Evolutionary conservation across 2,329 filamentous ascomycete genomes (phyloP), one percentile per base, ranked within the genome.

Genomic region (Cylindrodendrum hubeiense): DNA sequence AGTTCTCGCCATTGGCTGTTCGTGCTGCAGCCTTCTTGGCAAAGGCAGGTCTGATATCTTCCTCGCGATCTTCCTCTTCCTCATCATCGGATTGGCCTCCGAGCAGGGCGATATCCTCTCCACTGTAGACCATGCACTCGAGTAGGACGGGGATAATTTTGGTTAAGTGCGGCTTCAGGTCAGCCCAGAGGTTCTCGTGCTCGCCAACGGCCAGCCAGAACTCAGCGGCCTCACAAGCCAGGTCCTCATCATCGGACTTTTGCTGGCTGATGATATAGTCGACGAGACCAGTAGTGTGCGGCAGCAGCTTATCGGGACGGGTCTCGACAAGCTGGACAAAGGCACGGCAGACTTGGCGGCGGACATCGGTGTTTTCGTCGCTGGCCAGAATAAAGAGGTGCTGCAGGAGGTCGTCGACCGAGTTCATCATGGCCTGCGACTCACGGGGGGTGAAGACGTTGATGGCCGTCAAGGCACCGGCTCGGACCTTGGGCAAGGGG

Each of bases 121-220:
- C 93, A 74, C 92, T 93, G 79, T 98, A 99, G 2, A 98, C 90
- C 95, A 99, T 99, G 77, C 93, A 97, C 70, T 96, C 90, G 8
- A 99, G 87, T 55, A 99, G 83, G 1, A 98, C 92, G 0, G 96
- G 96, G 30, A 99, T 91, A 68, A 98, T 95, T 78, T 93, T 93
- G 70, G 87, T 81, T 60, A 98, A 88, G 76, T 93, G 93, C 0
- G 94, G 94, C 9, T 87, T 90, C 49, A 99, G 84, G 1, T 89
- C 87, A 70, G 90, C 87, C 83, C 93, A 94, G 57, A 98, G 83
- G 64, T 91, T 88, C 44, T 93, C 88, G 76, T 97, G 93, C 78
- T 98, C 96, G 65, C 94, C 95, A 21, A 97, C 91, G 41, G 94
- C 94, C 47, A 99, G 88, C 94, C 97, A 99, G 77, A 99, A 99